Evolutionary conservation across 768 basidiomycete species (phyloP).

Genomic region (Clitopilus hobsonii): DNA sequence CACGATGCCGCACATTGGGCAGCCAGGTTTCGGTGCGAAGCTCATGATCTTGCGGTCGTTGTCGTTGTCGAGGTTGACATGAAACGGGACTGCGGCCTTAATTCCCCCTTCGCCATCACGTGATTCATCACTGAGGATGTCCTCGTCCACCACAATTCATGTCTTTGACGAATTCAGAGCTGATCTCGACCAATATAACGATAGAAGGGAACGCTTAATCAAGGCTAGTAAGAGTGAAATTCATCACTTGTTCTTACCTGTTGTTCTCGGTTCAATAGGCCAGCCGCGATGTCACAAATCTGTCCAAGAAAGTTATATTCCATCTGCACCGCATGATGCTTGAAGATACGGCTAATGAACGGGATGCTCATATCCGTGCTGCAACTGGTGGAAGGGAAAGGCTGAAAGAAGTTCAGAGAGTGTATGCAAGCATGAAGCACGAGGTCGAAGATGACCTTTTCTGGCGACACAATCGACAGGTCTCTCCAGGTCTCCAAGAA

Average conservation of each 20-base stretch:
- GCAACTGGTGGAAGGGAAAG: constrained; percentile 51
- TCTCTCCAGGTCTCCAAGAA: constrained; percentile 86
- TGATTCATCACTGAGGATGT: constrained; percentile 12
- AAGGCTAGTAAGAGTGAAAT: constrained; percentile 49
- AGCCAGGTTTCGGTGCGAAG: constrained; percentile 62
- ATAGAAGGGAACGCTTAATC: constrained; percentile 85
- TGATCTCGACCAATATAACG: constrained; percentile 79
- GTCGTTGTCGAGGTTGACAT: not conserved
- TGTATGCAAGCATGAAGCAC: constrained; percentile 57
- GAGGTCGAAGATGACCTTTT: constrained; percentile 67
- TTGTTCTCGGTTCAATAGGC: constrained; percentile 35
- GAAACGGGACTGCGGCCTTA: not conserved
- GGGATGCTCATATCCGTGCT: constrained; percentile 30
- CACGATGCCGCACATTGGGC: constrained; percentile 75
- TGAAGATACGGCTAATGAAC: constrained; percentile 29
- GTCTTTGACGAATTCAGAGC: constrained; percentile 61
- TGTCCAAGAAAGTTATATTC: constrained; percentile 93
- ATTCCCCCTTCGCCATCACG: constrained; percentile 5
- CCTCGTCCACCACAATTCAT: constrained; percentile 18
- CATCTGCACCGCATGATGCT: constrained; percentile 71
- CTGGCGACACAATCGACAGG: constrained; percentile 72
- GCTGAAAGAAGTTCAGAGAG: constrained; percentile 57
- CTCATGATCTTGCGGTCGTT: constrained; percentile 29
- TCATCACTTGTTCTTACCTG: not conserved
- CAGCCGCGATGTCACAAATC: constrained; percentile 83